These are phyloP conservation scores for Chrysosporium queenslandicum DNA, from an alignment of 2,329 filamentous ascomycete species.

Conservation along the genomic window DNA sequence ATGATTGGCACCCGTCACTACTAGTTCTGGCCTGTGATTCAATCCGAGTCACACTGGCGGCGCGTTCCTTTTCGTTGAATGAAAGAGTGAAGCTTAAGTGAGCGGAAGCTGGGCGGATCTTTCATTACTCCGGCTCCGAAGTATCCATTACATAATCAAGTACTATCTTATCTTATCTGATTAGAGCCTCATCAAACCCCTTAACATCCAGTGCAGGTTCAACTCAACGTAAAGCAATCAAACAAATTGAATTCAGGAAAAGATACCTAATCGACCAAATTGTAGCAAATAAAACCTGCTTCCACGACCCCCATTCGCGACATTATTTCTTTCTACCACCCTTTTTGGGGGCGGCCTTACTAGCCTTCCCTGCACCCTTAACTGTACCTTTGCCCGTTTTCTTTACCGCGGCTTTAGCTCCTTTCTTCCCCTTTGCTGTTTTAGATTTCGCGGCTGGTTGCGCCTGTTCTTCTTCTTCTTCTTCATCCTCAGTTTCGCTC, in stretches of 20 bases:
- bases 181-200: neutral
- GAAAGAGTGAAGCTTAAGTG: neutral
- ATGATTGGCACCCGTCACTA: neutral
- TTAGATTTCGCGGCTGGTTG: neutral
- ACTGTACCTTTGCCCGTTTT: neutral
- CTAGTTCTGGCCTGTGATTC: too few species aligned
- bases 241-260: too few species aligned
- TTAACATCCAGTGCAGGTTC: too few species aligned
- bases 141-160: neutral
- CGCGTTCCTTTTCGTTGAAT: neutral
- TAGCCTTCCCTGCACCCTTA: neutral
- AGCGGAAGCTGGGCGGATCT: neutral
- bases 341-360: slow-evolving; percentile 1
- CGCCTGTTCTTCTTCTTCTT: neutral
- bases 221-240: too few species aligned
- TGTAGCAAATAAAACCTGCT: too few species aligned
- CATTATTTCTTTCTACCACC: slow-evolving; percentile 5
- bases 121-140: neutral
- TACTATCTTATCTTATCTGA: neutral
- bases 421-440: neutral
- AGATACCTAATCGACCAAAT: neutral
- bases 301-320: too few species aligned
- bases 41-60: neutral
- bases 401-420: neutral
- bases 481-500: neutral